phyloP scores from a whole-genome alignment of 257 asterid species.

The Solanum infundibuliforme region DNA sequence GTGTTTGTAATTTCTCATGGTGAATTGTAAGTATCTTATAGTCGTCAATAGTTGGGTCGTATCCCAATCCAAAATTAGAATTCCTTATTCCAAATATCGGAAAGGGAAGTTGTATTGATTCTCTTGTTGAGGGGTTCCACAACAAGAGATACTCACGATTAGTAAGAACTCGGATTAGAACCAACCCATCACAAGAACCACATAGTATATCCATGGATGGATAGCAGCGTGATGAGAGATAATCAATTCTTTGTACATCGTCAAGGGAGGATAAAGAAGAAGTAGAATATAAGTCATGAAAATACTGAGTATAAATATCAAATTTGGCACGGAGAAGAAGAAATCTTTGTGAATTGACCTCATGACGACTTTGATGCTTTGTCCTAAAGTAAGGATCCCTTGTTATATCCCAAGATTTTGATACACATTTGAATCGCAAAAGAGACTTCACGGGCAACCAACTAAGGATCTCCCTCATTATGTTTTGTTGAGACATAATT shows the following conservation, averaged over 20 bases:
- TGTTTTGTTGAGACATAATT: too few relatives aligned
- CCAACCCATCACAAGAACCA: too few relatives aligned
- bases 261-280: too few relatives aligned
- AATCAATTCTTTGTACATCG: too few relatives aligned
- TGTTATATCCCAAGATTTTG: not conserved
- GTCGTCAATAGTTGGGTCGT: not conserved
- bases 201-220: too few relatives aligned
- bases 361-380: not conserved
- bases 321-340: not conserved
- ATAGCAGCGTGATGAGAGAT: too few relatives aligned
- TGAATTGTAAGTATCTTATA: not conserved
- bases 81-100: not conserved
- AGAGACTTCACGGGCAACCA: not conserved
- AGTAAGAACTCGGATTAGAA: too few relatives aligned
- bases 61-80: not conserved
- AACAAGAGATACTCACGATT: too few relatives aligned
- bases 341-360: not conserved
- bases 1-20: not conserved
- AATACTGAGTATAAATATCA: too few relatives aligned
- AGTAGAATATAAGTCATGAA: too few relatives aligned
- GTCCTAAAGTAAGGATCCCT: not conserved
- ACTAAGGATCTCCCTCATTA: not conserved
- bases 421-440: not conserved
- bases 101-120: not conserved
- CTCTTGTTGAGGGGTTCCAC: too few relatives aligned